phyloP scores from a whole-genome alignment of 2,329 filamentous ascomycete species.

The Trichoderma polysporum region DNA sequence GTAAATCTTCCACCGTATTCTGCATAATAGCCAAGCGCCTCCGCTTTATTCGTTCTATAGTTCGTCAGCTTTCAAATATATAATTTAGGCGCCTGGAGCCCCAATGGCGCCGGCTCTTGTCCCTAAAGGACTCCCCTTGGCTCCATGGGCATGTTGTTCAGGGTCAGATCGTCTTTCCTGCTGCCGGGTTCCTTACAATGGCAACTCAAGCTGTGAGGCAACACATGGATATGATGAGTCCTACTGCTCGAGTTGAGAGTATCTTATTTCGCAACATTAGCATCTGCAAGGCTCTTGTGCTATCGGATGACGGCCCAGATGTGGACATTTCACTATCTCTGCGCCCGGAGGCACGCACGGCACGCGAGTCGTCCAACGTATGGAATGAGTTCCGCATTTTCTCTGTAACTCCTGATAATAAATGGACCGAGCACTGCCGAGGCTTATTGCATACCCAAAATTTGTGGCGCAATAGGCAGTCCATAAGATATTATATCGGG shows the following conservation, averaged over 20 bases:
- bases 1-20: background rate
- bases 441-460: background rate
- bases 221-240: too few relatives aligned
- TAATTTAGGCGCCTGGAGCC: background rate
- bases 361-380: too few relatives aligned
- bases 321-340: too few relatives aligned
- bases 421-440: too few relatives aligned
- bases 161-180: background rate
- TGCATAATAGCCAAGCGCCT: background rate
- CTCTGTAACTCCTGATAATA: too few relatives aligned
- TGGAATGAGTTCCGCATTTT: too few relatives aligned
- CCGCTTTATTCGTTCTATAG: background rate
- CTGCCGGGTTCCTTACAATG: constrained; percentile 4
- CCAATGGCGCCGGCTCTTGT: background rate
- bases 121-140: background rate
- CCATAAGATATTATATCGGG: background rate
- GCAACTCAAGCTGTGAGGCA: too few relatives aligned
- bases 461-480: background rate
- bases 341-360: too few relatives aligned
- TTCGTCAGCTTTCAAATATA: background rate
- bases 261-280: too few relatives aligned
- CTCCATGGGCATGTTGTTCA: background rate
- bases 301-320: too few relatives aligned
- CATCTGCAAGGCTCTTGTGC: too few relatives aligned
- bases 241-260: too few relatives aligned